Evolutionary conservation across 805 yeast species (phyloP).

Genomic region (Candida glaebosa): DNA sequence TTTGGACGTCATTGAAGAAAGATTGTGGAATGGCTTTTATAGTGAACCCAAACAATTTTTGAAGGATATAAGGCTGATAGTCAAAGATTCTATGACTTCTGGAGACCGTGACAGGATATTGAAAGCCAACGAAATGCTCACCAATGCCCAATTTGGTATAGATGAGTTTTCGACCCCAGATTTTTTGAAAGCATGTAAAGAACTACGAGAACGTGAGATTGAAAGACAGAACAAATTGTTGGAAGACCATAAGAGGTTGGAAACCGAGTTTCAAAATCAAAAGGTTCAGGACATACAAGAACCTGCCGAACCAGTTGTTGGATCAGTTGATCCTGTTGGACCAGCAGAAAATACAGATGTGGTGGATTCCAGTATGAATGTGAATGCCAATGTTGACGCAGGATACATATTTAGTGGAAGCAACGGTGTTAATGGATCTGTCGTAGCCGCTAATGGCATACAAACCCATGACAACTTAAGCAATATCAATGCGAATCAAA

Average conservation of each 20-base stretch:
- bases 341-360: not conserved
- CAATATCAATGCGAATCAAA: not conserved
- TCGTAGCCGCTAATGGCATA: not conserved
- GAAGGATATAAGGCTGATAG: constrained; percentile 80
- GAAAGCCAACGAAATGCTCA: constrained; percentile 90
- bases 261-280: constrained; percentile 18
- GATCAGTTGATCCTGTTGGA: not conserved
- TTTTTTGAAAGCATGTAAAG: constrained; percentile 72
- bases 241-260: constrained; percentile 29
- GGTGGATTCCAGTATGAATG: not conserved
- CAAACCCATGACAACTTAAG: not conserved
- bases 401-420: too few relatives aligned
- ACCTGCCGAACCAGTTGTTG: not conserved
- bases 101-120: constrained; percentile 82
- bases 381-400: not conserved
- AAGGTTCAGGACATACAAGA: constrained; percentile 1
- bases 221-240: constrained; percentile 45
- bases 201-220: constrained; percentile 63
- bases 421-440: not conserved
- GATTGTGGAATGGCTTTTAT: constrained; percentile 95
- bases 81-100: constrained; percentile 65
- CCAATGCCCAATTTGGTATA: constrained; percentile 92
- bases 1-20: constrained; percentile 86
- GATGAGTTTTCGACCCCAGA: constrained; percentile 81
- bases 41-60: constrained; percentile 89